These are phyloP conservation scores for Tolypocladium pustulatum DNA, from an alignment of 2,329 filamentous ascomycete genomes.

Conservation along the genomic window DNA sequence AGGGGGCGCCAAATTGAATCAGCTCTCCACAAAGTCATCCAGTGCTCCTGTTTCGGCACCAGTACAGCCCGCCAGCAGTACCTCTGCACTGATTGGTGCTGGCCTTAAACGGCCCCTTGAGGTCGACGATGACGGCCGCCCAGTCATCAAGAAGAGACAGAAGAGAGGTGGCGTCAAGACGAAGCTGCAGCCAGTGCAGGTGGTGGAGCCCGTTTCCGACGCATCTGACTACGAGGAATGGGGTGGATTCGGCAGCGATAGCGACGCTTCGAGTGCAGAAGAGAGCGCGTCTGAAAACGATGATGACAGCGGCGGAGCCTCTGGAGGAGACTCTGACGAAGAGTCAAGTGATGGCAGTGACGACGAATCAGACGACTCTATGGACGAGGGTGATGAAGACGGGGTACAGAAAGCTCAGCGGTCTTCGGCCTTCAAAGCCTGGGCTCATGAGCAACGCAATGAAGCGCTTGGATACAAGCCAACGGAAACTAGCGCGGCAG, in stretches of 20 bases:
- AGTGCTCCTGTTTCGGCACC: constrained; percentile 2
- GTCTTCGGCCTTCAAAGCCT: constrained; percentile 75
- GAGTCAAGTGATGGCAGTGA: constrained; percentile 21
- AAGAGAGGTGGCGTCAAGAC: constrained; percentile 53
- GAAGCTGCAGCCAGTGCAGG: constrained; percentile 35
- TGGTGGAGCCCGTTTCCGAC: constrained; percentile 27
- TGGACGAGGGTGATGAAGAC: constrained; percentile 18
- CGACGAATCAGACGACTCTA: constrained; percentile 14
- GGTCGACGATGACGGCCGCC: constrained; percentile 65
- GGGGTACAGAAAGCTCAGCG: constrained; percentile 18
- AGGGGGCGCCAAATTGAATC: constrained; percentile 3
- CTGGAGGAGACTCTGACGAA: constrained; percentile 13
- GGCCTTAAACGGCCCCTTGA: constrained; percentile 84
- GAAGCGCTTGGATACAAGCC: constrained; percentile 61
- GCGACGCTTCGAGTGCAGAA: constrained; percentile 17
- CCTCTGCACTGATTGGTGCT: constrained; percentile 42
- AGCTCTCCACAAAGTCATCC: not conserved
- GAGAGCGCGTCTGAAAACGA: constrained; percentile 15
- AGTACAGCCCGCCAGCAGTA: constrained; percentile 1
- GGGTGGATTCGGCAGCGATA: constrained; percentile 49
- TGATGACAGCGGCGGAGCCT: constrained; percentile 14
- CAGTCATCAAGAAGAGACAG: constrained; percentile 74
- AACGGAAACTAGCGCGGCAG: constrained; percentile 28
- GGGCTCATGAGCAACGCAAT: constrained; percentile 82
- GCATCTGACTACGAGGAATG: constrained; percentile 40